A percentile compares a stretch with the other conserved stretches of the same genome.
phyloP scores from a whole-genome alignment of 2,329 filamentous ascomycete species.

The Hypoxylon sp. region DNA sequence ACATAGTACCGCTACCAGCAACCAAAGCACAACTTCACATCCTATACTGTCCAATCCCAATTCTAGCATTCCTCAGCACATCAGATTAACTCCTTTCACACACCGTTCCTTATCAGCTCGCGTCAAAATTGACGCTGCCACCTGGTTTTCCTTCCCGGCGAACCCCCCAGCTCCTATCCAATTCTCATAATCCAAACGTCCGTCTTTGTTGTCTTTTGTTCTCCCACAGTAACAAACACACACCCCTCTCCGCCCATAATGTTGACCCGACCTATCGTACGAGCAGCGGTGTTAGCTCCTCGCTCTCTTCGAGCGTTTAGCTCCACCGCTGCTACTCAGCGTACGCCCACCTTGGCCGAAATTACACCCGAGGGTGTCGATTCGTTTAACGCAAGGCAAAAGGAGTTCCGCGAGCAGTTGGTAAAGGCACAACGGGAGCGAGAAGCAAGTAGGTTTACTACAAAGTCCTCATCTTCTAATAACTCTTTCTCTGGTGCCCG shows the following conservation, averaged over 20 bases:
- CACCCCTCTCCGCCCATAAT: constrained; percentile 58
- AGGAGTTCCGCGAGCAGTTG: constrained; percentile 87
- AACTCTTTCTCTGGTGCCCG: constrained; percentile 29
- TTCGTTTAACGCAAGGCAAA: constrained; percentile 86
- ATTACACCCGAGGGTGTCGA: constrained; percentile 80
- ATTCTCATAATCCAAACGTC: constrained; percentile 9
- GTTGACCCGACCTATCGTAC: constrained; percentile 68
- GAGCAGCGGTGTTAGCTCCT: constrained; percentile 61
- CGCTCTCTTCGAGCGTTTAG: constrained; percentile 71
- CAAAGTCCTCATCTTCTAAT: constrained; percentile 41
- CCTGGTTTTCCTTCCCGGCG: neutral
- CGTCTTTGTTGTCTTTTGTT: constrained; percentile 24
- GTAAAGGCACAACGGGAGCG: constrained; percentile 83
- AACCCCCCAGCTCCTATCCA: constrained; percentile 8
- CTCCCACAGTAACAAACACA: constrained; percentile 16
- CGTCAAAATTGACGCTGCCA: constrained; percentile 35
- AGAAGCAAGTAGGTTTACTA: constrained; percentile 82
- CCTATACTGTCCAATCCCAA: constrained; percentile 31
- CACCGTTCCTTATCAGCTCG: constrained; percentile 13
- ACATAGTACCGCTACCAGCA: constrained; percentile 16
- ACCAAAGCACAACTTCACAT: constrained; percentile 16
- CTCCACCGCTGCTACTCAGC: constrained; percentile 65
- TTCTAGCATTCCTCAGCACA: constrained; percentile 36
- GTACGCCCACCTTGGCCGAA: constrained; percentile 86
- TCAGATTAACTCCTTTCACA: constrained; percentile 1